These are phyloP conservation scores for Pseudomicrostroma phylloplanum DNA, from an alignment of 1,284 basidiomycete species.

Conservation along the genomic window DNA sequence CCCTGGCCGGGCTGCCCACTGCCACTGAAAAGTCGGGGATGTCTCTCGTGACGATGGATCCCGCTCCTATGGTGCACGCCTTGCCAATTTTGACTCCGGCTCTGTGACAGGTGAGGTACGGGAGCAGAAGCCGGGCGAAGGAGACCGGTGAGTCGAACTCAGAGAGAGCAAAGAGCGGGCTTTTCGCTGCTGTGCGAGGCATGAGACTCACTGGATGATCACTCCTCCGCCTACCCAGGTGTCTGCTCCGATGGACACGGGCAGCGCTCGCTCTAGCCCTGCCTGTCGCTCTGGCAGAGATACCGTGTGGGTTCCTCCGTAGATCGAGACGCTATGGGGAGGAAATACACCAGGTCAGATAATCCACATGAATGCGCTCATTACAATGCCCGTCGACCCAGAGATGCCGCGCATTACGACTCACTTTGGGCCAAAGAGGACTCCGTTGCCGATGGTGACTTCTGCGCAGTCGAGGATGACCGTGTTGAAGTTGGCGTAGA, in stretches of 20 bases:
- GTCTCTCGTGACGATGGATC: constrained; percentile 54
- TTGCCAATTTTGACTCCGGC: constrained; percentile 55
- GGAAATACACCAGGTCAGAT: too few species aligned
- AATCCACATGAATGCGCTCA: too few species aligned
- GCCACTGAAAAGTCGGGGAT: constrained; percentile 53
- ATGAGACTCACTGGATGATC: neutral
- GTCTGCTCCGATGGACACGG: constrained; percentile 31
- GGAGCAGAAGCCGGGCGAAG: neutral
- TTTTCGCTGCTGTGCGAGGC: neutral
- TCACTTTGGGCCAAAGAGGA: constrained; percentile 33
- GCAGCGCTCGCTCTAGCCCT: constrained; percentile 31
- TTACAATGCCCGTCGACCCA: too few species aligned
- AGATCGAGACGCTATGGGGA: constrained; percentile 28
- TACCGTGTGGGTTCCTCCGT: constrained; percentile 34
- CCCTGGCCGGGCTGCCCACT: constrained; percentile 54
- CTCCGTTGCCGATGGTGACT: constrained; percentile 31
- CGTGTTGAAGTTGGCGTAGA: constrained; percentile 39
- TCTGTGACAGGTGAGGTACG: too few species aligned
- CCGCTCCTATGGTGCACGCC: constrained; percentile 55
- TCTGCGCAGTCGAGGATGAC: constrained; percentile 37
- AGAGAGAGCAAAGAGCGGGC: neutral
- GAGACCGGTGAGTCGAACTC: neutral
- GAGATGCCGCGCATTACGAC: neutral
- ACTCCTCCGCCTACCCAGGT: constrained; percentile 22
- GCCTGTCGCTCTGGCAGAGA: constrained; percentile 28